Conservation (phyloP, 1,284 basidiomycete species). For the Phellopilus nigrolimitatus region DNA sequence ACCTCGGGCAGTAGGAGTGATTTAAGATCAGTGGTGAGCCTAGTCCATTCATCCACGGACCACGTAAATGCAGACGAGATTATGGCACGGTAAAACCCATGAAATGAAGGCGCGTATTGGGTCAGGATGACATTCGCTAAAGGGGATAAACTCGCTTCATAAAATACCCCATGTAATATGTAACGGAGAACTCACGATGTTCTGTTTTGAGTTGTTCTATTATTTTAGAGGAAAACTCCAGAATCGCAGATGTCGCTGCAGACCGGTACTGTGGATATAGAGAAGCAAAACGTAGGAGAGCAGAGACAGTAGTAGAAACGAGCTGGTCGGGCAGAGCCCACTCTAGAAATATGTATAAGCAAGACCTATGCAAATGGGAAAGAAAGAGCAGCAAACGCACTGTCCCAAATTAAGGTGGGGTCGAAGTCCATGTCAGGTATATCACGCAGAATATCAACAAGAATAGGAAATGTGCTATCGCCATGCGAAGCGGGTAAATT, state of each 20-base stretch:
- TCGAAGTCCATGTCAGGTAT: constrained; percentile 75
- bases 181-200: constrained; percentile 42
- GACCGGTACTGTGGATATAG: constrained; percentile 44
- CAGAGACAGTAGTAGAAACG: constrained; percentile 69
- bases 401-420: constrained; percentile 69
- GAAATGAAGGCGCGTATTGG: constrained; percentile 76
- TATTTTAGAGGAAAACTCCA: constrained; percentile 54
- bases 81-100: constrained; percentile 84
- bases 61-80: constrained; percentile 74
- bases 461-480: constrained; percentile 44
- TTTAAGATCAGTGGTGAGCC: constrained; percentile 50
- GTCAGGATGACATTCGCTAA: constrained; percentile 68
- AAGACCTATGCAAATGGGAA: neutral
- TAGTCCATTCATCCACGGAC: constrained; percentile 63
- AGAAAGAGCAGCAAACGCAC: constrained; percentile 33
- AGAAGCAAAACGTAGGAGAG: constrained; percentile 63
- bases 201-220: constrained; percentile 51
- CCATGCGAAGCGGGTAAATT: constrained; percentile 56
- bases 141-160: constrained; percentile 7
- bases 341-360: constrained; percentile 37
- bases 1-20: constrained; percentile 54
- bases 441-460: constrained; percentile 63
- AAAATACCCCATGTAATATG: neutral
- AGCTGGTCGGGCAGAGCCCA: constrained; percentile 82
- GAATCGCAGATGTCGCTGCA: constrained; percentile 50